Percentiles rank a stretch among this genome's conserved stretches.
Evolutionary conservation across 495 filamentous ascomycete genomes (phyloP).

Genomic region (Aspergillus olivimuriae): DNA sequence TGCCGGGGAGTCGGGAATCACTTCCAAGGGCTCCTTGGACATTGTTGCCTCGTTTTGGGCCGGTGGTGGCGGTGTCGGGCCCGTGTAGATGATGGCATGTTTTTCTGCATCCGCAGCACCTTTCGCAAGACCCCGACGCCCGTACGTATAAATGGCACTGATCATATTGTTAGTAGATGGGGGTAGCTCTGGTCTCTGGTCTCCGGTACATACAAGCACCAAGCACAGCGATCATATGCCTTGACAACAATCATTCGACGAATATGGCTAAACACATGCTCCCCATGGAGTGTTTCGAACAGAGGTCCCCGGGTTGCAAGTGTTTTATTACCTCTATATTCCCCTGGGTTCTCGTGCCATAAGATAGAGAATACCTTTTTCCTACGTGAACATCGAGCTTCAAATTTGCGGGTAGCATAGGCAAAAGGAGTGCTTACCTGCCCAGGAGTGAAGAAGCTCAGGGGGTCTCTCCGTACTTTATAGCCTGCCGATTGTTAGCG

Average conservation of each 20-base stretch:
- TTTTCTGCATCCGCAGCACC: conserved; percentile 20
- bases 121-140: conserved; percentile 28
- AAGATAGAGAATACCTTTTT: conserved; percentile 30
- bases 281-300: conserved; percentile 15
- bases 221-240: conserved; percentile 15
- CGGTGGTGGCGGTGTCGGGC: conserved; percentile 7
- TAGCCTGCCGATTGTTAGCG: conserved; percentile 13
- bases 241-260: conserved; percentile 31
- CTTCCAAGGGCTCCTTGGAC: conserved; percentile 26
- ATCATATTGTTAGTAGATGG: neutral
- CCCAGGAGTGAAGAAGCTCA: conserved; percentile 17
- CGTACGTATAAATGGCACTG: conserved; percentile 34
- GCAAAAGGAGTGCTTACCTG: conserved; percentile 6
- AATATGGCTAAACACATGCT: conserved; percentile 22
- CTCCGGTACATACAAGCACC: conserved; percentile 23
- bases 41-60: conserved; percentile 17
- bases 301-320: no score
- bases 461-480: conserved; percentile 7
- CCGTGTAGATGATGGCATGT: conserved; percentile 35
- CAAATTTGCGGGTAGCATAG: neutral
- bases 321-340: no score
- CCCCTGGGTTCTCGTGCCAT: conserved; percentile 24
- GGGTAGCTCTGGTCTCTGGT: neutral
- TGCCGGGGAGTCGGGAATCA: conserved; percentile 9
- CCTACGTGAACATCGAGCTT: neutral